Percentiles rank a stretch among this genome's conserved stretches.
Evolutionary conservation across 768 basidiomycete genomes (phyloP).

Genomic region (Phlebiopsis flavidoalba): DNA sequence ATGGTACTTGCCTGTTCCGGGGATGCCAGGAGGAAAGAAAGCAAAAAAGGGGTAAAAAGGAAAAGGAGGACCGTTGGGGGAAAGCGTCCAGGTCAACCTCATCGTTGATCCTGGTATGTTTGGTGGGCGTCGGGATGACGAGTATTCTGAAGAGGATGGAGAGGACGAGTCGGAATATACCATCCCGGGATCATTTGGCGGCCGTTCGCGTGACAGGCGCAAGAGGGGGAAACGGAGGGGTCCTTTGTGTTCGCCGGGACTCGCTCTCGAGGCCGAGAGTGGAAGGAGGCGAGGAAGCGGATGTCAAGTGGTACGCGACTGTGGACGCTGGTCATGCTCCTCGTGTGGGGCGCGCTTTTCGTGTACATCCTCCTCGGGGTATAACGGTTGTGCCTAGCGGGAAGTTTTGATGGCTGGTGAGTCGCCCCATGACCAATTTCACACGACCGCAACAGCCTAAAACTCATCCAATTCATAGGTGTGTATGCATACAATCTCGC

Average conservation of each 20-base stretch:
- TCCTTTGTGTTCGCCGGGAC: constrained; percentile 43
- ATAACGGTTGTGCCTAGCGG: constrained; percentile 62
- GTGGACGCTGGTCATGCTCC: constrained; percentile 40
- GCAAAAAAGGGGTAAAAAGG: constrained; percentile 35
- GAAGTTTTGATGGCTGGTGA: constrained; percentile 59
- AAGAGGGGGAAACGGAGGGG: constrained; percentile 37
- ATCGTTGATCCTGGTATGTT: constrained; percentile 67
- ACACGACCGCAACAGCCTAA: background rate
- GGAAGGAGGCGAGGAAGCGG: constrained; percentile 51
- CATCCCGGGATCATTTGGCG: constrained; percentile 22
- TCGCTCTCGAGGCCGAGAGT: constrained; percentile 60
- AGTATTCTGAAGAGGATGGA: constrained; percentile 30
- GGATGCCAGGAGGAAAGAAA: constrained; percentile 39
- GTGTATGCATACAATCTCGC: constrained; percentile 68
- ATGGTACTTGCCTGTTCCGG: constrained; percentile 63
- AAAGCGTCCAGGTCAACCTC: constrained; percentile 66
- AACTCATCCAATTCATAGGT: constrained; percentile 38
- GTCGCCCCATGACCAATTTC: constrained; percentile 19
- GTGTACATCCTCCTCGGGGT: constrained; percentile 55
- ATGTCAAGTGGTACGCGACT: constrained; percentile 24
- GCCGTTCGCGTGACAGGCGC: constrained; percentile 10
- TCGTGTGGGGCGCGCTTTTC: constrained; percentile 56
- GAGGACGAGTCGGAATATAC: constrained; percentile 30
- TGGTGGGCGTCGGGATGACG: constrained; percentile 30
- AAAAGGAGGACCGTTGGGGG: constrained; percentile 19